Percentiles rank a stretch among this genome's conserved stretches.
Conservation (phyloP, 257 asterid genomes). For the Plectranthus barbatus region DNA sequence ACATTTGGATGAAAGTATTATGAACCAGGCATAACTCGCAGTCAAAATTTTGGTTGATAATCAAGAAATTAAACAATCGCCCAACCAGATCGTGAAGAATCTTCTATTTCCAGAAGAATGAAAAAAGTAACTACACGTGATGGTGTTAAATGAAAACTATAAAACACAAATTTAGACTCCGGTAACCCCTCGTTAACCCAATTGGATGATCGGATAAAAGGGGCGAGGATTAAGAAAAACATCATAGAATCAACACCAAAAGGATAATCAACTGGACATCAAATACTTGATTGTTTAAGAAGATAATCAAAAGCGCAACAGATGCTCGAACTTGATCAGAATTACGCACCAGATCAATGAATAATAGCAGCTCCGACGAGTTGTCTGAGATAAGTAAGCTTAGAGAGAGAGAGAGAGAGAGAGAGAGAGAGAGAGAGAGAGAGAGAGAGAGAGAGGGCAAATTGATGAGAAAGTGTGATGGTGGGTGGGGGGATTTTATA, state of each 20-base stretch:
- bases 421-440: neutral
- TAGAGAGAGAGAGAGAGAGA: neutral
- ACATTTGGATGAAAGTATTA: neutral
- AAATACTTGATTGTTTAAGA: neutral
- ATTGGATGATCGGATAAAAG: neutral
- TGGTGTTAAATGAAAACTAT: too few relatives aligned
- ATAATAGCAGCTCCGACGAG: neutral
- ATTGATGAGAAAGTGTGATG: neutral
- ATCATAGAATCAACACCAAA: too few relatives aligned
- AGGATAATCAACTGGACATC: too few relatives aligned
- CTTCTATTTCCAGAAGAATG: neutral
- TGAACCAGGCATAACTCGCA: neutral
- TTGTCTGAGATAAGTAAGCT: neutral
- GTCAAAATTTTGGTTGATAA: neutral
- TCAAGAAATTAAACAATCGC: neutral
- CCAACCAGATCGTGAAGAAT: conserved; percentile 5
- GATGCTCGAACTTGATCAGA: neutral
- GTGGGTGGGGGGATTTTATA: conserved; percentile 17
- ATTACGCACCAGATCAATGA: conserved; percentile 22
- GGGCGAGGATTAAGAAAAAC: too few relatives aligned
- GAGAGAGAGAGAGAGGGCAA: too few relatives aligned
- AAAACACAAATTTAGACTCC: too few relatives aligned
- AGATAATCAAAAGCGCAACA: neutral
- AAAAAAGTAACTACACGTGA: neutral
- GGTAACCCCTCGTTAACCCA: too few relatives aligned